Evolutionary conservation across 2,329 filamentous ascomycete genomes (phyloP), one percentile per base, ranked within the genome.

Genomic region (Arthrobotrys musiformis): DNA sequence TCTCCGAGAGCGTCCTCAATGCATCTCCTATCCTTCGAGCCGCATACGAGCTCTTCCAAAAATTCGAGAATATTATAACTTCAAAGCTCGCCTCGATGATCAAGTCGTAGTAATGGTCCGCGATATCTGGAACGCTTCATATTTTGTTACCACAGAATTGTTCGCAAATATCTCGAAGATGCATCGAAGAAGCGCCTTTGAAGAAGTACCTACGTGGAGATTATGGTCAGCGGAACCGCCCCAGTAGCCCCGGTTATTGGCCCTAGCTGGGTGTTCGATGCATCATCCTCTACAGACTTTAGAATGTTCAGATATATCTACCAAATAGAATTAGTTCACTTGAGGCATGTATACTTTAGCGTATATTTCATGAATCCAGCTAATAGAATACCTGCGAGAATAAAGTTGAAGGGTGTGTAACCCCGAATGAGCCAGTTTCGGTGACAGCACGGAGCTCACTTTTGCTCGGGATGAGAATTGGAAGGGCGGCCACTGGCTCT

Each of bases 21-120:
- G 37, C 73, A 19, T 66, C 58, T 17, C 62, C 67, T 35, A 77
- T 77, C 19, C 40, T 60, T 9, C 19, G 35, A 0, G 73, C 61
- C 0, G 73, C 73, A 35, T 70, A 70, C 5, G 73, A 77, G 9
- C 19, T 5, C 28, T 67, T 77, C 73, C 73, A 77, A 50, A 77
- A 72, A 50, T 77, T 77, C 1, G 73, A 63, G 26, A 66, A 70
- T 54, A 77, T 70, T 11, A 77, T n/a, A 8, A 77, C 62, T 30
- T 70, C 66, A 6, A n/a, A 30, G 28, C 40, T 60, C 0, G 73
- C 73, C 13, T 61, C n/a, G 24, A 77, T 19, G 13, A 77, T 77
- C 17, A 77, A 33, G 1, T 52, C 42, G 26, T 77, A 70, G 37
- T 77, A 77, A 13, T 77, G 66, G 24, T 70, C 73, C 7, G 64